Conservation (phyloP, 257 asterid species). For the Jacaranda copaia region DNA sequence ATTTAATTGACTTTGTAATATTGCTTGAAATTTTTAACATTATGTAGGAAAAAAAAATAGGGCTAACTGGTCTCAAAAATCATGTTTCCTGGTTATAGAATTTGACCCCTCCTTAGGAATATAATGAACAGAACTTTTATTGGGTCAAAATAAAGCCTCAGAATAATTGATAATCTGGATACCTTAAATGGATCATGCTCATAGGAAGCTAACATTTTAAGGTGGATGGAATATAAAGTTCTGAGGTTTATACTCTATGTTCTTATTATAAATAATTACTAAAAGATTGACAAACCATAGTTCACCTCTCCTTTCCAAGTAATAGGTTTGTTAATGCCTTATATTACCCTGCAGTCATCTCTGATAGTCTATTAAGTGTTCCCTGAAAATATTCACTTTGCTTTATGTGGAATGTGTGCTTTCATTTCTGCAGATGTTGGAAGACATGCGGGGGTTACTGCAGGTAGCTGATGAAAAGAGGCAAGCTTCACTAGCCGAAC, state of each 20-base stretch:
- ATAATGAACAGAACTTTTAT: background rate
- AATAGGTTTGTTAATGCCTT: slow-evolving; percentile 4
- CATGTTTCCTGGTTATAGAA: slow-evolving; percentile 1
- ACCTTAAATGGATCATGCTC: background rate
- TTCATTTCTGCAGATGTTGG: slow-evolving; percentile 70
- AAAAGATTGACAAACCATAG: slow-evolving; percentile 8
- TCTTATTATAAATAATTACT: background rate
- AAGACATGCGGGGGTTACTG: slow-evolving; percentile 64
- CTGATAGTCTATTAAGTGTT: slow-evolving; percentile 24
- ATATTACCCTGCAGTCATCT: slow-evolving; percentile 20
- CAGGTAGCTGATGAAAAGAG: slow-evolving; percentile 88
- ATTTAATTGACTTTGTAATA: slow-evolving; percentile 3
- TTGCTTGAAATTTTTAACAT: background rate
- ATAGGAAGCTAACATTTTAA: background rate
- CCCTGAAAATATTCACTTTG: slow-evolving; percentile 17
- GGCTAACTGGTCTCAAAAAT: slow-evolving; percentile 1
- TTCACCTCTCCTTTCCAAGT: background rate
- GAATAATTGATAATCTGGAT: slow-evolving; percentile 15
- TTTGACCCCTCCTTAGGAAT: slow-evolving; percentile 14
- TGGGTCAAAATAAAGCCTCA: background rate
- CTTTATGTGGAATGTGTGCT: slow-evolving; percentile 6
- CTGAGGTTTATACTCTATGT: slow-evolving; percentile 10
- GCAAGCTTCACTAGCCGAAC: slow-evolving; percentile 75
- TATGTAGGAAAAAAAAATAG: background rate
- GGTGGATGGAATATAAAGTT: slow-evolving; percentile 8